A percentile compares a stretch with the other conserved stretches of the same genome.
phyloP scores from a whole-genome alignment of 345 rosid genomes.

The Eucalyptus pauciflora region DNA sequence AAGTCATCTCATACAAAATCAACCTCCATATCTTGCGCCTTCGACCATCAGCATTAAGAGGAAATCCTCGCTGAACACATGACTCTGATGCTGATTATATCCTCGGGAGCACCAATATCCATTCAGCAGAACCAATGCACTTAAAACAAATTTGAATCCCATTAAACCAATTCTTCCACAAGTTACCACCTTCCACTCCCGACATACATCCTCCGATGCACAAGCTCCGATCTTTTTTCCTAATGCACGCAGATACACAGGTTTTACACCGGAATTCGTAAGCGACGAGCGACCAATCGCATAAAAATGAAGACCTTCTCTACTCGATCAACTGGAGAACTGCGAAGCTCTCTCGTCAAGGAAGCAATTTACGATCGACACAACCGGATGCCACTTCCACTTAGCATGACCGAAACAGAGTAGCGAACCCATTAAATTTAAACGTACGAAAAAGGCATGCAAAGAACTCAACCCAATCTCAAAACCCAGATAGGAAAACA shows the following conservation, averaged over 20 bases:
- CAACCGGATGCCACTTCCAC: neutral
- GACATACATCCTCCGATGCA: neutral
- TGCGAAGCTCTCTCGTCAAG: neutral
- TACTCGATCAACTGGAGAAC: neutral
- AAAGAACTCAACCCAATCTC: neutral
- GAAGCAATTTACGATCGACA: neutral
- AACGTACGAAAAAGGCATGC: neutral
- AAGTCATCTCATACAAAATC: neutral
- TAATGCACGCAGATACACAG: neutral
- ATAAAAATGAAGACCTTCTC: neutral
- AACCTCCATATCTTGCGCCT: neutral
- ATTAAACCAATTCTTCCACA: neutral
- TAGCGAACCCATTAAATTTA: neutral
- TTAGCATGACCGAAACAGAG: neutral
- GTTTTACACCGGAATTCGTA: neutral
- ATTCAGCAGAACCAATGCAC: neutral
- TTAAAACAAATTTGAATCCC: neutral
- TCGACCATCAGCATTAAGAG: neutral
- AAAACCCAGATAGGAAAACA: neutral
- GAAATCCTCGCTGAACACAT: neutral
- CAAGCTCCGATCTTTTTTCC: neutral
- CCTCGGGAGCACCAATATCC: neutral
- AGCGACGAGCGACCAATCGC: neutral
- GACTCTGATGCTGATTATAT: neutral
- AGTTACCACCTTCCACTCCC: neutral